phyloP scores from a whole-genome alignment of 441 rosid genomes.

The Brassica hybrid region DNA sequence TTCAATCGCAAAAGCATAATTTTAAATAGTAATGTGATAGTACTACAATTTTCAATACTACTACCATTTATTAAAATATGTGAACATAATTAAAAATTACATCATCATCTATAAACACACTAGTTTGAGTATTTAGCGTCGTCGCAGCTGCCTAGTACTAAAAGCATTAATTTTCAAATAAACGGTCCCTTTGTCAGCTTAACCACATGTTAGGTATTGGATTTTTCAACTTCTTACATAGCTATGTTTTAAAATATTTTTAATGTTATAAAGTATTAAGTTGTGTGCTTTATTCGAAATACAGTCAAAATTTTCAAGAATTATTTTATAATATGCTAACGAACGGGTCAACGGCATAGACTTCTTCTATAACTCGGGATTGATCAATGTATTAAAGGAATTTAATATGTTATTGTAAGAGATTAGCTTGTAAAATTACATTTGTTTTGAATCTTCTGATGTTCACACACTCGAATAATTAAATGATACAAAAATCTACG shows the following conservation, averaged over 20 bases:
- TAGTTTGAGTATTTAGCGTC: constrained; percentile 13
- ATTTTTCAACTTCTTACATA: background rate
- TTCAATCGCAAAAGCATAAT: constrained; percentile 13
- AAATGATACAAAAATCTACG: constrained; percentile 3
- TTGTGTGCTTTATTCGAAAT: background rate
- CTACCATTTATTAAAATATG: constrained; percentile 12
- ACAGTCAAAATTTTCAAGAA: background rate
- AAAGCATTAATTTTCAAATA: constrained; percentile 26
- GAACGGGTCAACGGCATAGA: constrained; percentile 26
- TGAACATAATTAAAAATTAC: constrained; percentile 3
- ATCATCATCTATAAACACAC: constrained; percentile 7
- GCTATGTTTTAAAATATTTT: background rate
- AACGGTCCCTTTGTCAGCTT: constrained; percentile 46
- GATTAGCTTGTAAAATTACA: constrained; percentile 23
- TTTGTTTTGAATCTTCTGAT: constrained; percentile 13
- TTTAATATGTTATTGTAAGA: background rate
- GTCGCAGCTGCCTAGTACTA: constrained; percentile 27
- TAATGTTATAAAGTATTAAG: background rate
- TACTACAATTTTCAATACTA: background rate
- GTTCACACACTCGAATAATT: constrained; percentile 15
- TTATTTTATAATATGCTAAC: background rate
- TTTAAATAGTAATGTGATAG: background rate
- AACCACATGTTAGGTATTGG: constrained; percentile 39
- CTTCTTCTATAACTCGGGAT: constrained; percentile 21
- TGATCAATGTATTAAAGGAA: constrained; percentile 5